These are phyloP conservation scores for Cercospora janseana DNA, from an alignment of 2,329 filamentous ascomycete genomes.

Conservation along the genomic window DNA sequence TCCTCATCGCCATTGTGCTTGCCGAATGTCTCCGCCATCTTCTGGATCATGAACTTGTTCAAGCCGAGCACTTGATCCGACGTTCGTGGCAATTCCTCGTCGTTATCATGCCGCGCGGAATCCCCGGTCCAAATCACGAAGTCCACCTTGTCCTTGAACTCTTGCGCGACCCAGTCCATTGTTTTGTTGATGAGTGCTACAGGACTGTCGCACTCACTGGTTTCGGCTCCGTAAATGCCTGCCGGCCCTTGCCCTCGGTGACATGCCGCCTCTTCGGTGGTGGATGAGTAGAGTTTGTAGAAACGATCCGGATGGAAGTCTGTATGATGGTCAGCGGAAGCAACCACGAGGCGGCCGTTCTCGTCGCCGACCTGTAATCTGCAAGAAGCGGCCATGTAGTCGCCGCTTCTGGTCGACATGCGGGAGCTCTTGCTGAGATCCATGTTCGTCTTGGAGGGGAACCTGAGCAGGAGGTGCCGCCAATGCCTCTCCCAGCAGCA, in stretches of 20 bases:
- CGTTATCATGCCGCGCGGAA: conserved; percentile 43
- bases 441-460: conserved; percentile 14
- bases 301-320: conserved; percentile 90
- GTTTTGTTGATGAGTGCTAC: conserved; percentile 79
- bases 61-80: conserved; percentile 71
- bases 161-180: conserved; percentile 73
- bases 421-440: neutral
- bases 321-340: conserved; percentile 39
- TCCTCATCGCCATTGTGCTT: conserved; percentile 51
- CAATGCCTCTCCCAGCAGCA: conserved; percentile 16
- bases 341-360: neutral
- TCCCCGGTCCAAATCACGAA: conserved; percentile 44
- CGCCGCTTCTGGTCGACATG: conserved; percentile 22
- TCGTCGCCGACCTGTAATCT: conserved; percentile 71
- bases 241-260: conserved; percentile 75
- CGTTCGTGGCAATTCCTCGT: conserved; percentile 65
- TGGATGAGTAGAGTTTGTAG: conserved; percentile 77
- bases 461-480: conserved; percentile 25
- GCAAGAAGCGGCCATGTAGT: conserved; percentile 70
- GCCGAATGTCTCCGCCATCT: conserved; percentile 73
- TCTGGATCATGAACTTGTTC: conserved; percentile 72
- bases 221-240: conserved; percentile 80
- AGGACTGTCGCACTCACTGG: conserved; percentile 84
- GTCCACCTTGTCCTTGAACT: conserved; percentile 40
- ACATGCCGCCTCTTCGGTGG: conserved; percentile 67